Conservation (phyloP, 1,284 basidiomycete species). For the Phellopilus nigrolimitatus region DNA sequence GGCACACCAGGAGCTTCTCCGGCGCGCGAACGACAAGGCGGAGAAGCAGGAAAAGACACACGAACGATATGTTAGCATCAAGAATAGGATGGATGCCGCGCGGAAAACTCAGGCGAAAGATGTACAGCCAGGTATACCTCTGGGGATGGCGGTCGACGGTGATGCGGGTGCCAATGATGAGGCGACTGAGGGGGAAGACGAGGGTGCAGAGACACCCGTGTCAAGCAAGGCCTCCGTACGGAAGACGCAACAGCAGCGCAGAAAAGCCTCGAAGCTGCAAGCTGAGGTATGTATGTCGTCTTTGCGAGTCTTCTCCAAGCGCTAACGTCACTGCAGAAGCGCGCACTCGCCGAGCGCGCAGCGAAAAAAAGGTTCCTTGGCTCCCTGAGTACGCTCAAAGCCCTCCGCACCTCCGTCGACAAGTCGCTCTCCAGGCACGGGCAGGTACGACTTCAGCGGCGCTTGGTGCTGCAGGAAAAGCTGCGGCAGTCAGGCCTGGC, state of each 20-base stretch:
- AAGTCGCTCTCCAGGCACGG: conserved; percentile 39
- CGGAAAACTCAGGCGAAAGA: conserved; percentile 30
- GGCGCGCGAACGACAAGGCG: conserved; percentile 67
- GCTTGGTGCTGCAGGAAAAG: conserved; percentile 37
- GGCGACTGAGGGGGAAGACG: conserved; percentile 30
- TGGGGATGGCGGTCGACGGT: conserved; percentile 62
- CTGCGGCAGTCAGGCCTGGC: conserved; percentile 50
- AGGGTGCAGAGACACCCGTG: conserved; percentile 29
- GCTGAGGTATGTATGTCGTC: conserved; percentile 48
- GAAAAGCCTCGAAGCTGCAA: conserved; percentile 52
- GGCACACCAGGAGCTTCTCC: conserved; percentile 74
- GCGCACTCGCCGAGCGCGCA: conserved; percentile 52
- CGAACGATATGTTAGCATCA: conserved; percentile 50
- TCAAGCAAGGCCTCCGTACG: conserved; percentile 47
- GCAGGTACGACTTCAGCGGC: conserved; percentile 39
- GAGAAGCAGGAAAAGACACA: conserved; percentile 50
- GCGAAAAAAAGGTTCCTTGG: conserved; percentile 55
- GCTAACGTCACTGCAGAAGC: conserved; percentile 46
- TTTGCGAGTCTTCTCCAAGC: conserved; percentile 6
- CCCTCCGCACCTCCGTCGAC: conserved; percentile 43
- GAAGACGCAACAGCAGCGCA: conserved; percentile 73
- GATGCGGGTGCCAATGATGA: conserved; percentile 33
- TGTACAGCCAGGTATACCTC: conserved; percentile 28
- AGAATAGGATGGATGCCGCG: conserved; percentile 53
- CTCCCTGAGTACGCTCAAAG: conserved; percentile 50